phyloP scores from a whole-genome alignment of 768 basidiomycete genomes.

The Omphalotus guepiniiformis region DNA sequence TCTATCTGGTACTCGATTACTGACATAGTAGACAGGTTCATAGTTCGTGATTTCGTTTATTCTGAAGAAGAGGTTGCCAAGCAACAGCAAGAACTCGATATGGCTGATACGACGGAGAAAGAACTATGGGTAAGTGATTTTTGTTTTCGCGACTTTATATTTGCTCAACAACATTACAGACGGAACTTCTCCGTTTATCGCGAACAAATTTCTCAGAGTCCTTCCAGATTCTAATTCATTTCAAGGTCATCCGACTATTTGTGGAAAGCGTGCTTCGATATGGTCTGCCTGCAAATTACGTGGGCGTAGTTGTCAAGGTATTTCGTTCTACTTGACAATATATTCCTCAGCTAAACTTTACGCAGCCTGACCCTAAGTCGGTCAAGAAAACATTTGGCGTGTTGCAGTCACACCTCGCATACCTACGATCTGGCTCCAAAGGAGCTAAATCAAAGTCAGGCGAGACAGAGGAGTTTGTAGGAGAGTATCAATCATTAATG shows the following conservation, averaged over 20 bases:
- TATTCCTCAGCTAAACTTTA: background rate
- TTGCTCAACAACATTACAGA: constrained; percentile 40
- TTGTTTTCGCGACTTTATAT: background rate
- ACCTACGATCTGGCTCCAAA: constrained; percentile 71
- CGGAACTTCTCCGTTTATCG: constrained; percentile 84
- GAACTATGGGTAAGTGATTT: constrained; percentile 85
- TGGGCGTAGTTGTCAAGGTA: constrained; percentile 74
- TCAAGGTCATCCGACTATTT: constrained; percentile 88
- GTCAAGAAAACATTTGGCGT: constrained; percentile 72
- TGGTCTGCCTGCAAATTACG: constrained; percentile 90
- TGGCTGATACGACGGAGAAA: constrained; percentile 84
- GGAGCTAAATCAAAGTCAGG: constrained; percentile 40
- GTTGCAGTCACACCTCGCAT: constrained; percentile 75
- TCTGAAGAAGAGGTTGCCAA: constrained; percentile 78
- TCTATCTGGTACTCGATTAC: background rate
- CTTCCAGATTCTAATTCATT: constrained; percentile 88
- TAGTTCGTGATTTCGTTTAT: constrained; percentile 90
- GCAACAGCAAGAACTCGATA: constrained; percentile 76
- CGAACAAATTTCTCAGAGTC: constrained; percentile 97
- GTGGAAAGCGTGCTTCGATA: constrained; percentile 95
- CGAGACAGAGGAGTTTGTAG: constrained; percentile 66
- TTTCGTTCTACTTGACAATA: background rate
- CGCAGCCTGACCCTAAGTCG: constrained; percentile 81
- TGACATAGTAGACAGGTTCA: constrained; percentile 54
- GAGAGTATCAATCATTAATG: constrained; percentile 89